Base-by-base conservation (phyloP, 2,329 filamentous ascomycete species). In the Acrocalymma vagum region DNA sequence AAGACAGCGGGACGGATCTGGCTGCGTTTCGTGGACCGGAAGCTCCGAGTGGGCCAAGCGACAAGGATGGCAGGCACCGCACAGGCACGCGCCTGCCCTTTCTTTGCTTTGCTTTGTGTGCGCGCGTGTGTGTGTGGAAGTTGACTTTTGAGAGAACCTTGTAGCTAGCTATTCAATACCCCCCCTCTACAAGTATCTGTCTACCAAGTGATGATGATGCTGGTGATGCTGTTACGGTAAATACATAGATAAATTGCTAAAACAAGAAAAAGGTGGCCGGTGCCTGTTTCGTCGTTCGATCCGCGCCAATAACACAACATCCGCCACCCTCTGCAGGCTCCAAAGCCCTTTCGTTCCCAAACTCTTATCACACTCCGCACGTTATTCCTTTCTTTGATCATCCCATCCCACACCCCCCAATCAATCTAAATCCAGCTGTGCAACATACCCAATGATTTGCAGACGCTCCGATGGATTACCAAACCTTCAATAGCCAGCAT, bases 361-460 rank as follows among this genome's bases (percentile, higher is more conserved):
- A 51, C 55, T 56, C 57, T 60, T 62, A 60, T 63, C 62, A 65
- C 61, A 52, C 53, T 54, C 51, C 53, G 54, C 59, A 61, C 61
- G 58, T 58, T 61, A 62, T 53, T 57, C 56, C 51, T 57, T 51
- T 51, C 52, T 54, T 48, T 53, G 53, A 60, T 58, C 59, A 55
- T 51, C 53, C 49, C 40, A 42, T 45, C n/a, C n/a, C n/a, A n/a
- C 55, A 51, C 55, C 57, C 59, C 59, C 62, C 60, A 55, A 63
- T 60, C 65, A 67, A 67, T 68, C 61, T 65, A 65, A 65, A 55
- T 53, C 57, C 47, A 54, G 58, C 55, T 65, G 65, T 69, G 60
- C 66, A 52, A 70, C 63, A 56, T 57, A 47, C 59, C 64, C 66
- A 65, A 67, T 69, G 65, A 65, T 50, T 63, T 50, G 52, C 49